These are phyloP conservation scores for Magnusiomyces starmeri DNA, from an alignment of 1,139 yeast genomes.

Conservation along the genomic window DNA sequence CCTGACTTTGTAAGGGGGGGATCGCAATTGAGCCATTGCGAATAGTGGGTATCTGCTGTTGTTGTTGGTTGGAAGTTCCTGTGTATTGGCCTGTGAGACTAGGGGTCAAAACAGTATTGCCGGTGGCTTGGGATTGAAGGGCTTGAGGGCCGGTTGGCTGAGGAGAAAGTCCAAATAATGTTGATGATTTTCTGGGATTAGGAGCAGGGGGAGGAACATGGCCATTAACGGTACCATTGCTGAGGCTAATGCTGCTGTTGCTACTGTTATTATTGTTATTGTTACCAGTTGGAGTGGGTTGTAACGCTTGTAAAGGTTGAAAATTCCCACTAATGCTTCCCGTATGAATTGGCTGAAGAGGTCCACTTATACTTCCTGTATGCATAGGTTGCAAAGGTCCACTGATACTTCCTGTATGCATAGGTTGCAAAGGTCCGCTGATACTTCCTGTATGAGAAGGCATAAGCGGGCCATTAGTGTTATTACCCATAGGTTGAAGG, in stretches of 20 bases:
- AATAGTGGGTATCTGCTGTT: background rate
- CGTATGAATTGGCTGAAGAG: conserved; percentile 11
- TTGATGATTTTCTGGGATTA: background rate
- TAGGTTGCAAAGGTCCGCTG: background rate
- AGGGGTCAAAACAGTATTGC: too few species aligned
- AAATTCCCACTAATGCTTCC: background rate
- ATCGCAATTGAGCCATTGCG: conserved; percentile 3
- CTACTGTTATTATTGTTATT: conserved; percentile 7
- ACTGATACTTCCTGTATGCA: background rate
- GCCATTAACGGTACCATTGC: too few species aligned
- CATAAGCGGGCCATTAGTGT: background rate
- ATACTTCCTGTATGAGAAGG: background rate
- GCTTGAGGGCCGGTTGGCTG: conserved; percentile 10
- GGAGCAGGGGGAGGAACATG: conserved; percentile 2
- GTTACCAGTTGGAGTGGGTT: conserved; percentile 5
- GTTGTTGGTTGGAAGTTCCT: background rate
- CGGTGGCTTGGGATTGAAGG: conserved; percentile 9
- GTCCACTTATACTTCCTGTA: background rate
- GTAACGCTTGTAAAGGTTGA: conserved; percentile 3
- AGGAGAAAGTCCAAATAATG: conserved; percentile 9
- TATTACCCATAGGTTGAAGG: background rate
- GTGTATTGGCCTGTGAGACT: background rate
- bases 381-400: background rate
- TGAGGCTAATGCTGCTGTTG: conserved; percentile 4
- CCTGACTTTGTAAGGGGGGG: conserved; percentile 7